Evolutionary conservation across 371 early-diverging fungal genomes (phyloP), one percentile per base, ranked within the genome.

Genomic region (Choanephora cucurbitarum): DNA sequence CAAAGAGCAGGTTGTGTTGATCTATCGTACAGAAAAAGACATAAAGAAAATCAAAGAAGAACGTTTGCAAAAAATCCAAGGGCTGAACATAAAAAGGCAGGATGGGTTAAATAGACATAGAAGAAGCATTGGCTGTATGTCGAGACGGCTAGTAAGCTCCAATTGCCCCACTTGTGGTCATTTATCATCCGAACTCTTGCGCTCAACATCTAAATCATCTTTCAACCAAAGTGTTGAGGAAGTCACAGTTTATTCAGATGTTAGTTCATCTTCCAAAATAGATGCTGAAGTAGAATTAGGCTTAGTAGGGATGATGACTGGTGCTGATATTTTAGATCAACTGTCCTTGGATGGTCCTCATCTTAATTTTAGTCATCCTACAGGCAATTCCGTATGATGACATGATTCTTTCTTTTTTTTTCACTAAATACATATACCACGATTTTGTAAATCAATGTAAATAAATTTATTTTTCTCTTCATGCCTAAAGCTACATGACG

Each of bases 1-100:
- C 8, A 57, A 43, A 5, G 31, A 52, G 0, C 48, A 47, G 19
- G 40, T 58, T 5, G 22, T 58, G 2, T 21, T 63, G 7, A 34
- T 64, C 1, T 64, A 58, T 15, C 55, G 51, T 33, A 64, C 64
- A 15, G 59, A 64, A 32, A 22, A 46, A 3, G 64, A 64, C 22
- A 55, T 58, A 13, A 33, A 28, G 33, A 24, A 39, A 4, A 37
- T 22, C 15, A 58, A 45, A 28, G 23, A 55, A 41, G 50, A 54
- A n/a, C 46, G 39, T 21, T 23, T 39, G 6, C 42, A 39, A n/a
- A 46, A 46, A 14, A 37, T 32, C 22, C 22, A 11, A 21, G 50
- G 48, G 13, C 32, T 47, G 9, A 46, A 40, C 18, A 49, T n/a
- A 49, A 19, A 55, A n/a, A 32, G 42, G 18, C 40, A 49, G 13